phyloP scores from a whole-genome alignment of 257 asterid genomes.

The Penstemon barbatus region DNA sequence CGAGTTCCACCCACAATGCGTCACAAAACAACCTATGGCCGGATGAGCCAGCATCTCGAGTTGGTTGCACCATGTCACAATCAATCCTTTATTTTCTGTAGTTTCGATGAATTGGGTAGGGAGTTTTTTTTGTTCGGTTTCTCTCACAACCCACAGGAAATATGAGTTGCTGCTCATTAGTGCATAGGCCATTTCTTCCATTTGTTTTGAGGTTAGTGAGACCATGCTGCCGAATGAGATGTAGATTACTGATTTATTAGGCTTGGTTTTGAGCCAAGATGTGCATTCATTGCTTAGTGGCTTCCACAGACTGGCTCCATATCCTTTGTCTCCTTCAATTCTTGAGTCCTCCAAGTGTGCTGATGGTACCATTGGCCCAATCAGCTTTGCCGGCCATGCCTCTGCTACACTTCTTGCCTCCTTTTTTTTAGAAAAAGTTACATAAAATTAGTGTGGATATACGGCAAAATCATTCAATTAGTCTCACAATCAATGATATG shows the following conservation, averaged over 20 bases:
- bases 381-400: conserved; percentile 54
- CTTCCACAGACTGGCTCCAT: conserved; percentile 80
- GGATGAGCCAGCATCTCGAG: conserved; percentile 55
- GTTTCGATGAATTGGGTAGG: conserved; percentile 37
- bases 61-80: conserved; percentile 77
- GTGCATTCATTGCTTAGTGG: conserved; percentile 53
- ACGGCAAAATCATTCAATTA: no score
- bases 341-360: conserved; percentile 62
- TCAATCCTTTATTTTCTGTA: conserved; percentile 37
- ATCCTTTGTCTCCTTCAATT: conserved; percentile 59
- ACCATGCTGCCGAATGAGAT: conserved; percentile 80
- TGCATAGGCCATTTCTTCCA: conserved; percentile 54
- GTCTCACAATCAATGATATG: no score
- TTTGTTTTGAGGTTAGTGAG: conserved; percentile 45
- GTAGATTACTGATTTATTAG: conserved; percentile 50
- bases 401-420: conserved; percentile 44
- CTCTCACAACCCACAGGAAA: conserved; percentile 70
- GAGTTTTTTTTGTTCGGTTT: conserved; percentile 48
- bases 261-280: conserved; percentile 57
- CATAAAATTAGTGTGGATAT: no score
- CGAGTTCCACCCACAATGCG: conserved; percentile 76
- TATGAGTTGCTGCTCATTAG: conserved; percentile 28
- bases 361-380: conserved; percentile 77
- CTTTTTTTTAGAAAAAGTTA: conserved; percentile 23
- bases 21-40: conserved; percentile 61